Conservation (phyloP, 768 basidiomycete genomes). For the Fistulinella prunicolor region DNA sequence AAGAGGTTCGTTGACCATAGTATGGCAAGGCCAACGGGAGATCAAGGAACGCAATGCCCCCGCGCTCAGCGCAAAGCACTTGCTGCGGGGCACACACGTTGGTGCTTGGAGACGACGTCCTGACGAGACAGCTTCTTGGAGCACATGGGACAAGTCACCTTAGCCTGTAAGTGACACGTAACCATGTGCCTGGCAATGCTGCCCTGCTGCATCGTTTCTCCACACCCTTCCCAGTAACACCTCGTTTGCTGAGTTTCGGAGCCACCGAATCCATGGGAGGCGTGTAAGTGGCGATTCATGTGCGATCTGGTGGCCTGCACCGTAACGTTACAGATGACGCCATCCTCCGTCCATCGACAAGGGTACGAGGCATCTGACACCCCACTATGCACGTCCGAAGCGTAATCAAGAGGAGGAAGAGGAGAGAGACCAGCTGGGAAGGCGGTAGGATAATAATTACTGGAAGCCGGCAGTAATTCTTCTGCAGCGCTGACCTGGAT, state of each 20-base stretch:
- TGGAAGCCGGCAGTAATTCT: not conserved
- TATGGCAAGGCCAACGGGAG: not conserved
- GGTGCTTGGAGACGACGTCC: constrained; percentile 28
- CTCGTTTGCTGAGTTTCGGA: constrained; percentile 18
- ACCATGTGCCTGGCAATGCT: constrained; percentile 29
- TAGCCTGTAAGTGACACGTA: constrained; percentile 26
- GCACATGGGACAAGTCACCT: constrained; percentile 28
- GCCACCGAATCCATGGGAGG: constrained; percentile 21
- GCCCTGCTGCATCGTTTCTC: constrained; percentile 25
- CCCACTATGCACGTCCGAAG: constrained; percentile 1
- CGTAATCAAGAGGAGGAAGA: not conserved
- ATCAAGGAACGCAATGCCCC: not conserved
- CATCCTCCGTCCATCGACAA: constrained; percentile 20
- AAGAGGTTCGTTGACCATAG: not conserved
- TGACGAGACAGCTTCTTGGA: constrained; percentile 27
- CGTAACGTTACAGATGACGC: constrained; percentile 10
- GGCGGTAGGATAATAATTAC: not conserved
- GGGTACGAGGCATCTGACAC: constrained; percentile 8
- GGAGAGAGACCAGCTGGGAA: not conserved
- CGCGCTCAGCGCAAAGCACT: constrained; percentile 10
- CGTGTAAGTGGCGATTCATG: constrained; percentile 27
- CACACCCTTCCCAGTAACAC: constrained; percentile 22
- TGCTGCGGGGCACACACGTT: constrained; percentile 24
- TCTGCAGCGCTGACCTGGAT: not conserved
- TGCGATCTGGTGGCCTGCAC: constrained; percentile 23